Conservation (phyloP, 331 rosid species). For the Spiraea crenata region DNA sequence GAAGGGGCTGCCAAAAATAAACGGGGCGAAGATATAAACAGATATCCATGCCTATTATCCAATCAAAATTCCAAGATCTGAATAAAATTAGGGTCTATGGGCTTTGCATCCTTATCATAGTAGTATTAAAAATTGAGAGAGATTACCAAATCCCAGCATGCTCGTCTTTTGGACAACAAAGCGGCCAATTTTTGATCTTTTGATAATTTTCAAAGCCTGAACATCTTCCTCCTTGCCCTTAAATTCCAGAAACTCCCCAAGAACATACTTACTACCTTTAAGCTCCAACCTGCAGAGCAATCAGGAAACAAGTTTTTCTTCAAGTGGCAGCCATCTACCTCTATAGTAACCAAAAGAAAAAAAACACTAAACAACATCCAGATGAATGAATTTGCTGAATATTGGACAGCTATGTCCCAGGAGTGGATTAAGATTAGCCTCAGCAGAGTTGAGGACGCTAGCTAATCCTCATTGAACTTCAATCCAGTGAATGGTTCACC, state of each 20-base stretch:
- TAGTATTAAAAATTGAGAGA: neutral
- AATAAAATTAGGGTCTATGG: neutral
- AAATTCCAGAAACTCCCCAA: slow-evolving; percentile 90
- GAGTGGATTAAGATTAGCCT: neutral
- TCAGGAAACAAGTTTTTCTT: slow-evolving; percentile 5
- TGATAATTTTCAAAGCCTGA: slow-evolving; percentile 55
- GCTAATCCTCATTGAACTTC: neutral
- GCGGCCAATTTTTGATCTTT: slow-evolving; percentile 74
- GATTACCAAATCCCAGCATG: slow-evolving; percentile 86
- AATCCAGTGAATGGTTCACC: neutral
- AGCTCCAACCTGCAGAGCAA: slow-evolving; percentile 64
- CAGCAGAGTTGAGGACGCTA: neutral
- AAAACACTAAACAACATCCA: neutral
- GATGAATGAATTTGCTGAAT: neutral
- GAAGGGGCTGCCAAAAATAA: slow-evolving; percentile 58
- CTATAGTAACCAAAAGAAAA: neutral
- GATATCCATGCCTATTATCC: neutral
- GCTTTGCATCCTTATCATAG: neutral
- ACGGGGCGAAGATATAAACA: neutral
- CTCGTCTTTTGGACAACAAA: slow-evolving; percentile 69
- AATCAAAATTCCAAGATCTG: neutral
- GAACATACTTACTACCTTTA: slow-evolving; percentile 57
- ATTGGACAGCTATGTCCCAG: neutral
- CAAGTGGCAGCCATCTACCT: neutral
- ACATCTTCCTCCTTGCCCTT: slow-evolving; percentile 82